phyloP scores from a whole-genome alignment of 768 basidiomycete genomes.

The Suillus lakei region DNA sequence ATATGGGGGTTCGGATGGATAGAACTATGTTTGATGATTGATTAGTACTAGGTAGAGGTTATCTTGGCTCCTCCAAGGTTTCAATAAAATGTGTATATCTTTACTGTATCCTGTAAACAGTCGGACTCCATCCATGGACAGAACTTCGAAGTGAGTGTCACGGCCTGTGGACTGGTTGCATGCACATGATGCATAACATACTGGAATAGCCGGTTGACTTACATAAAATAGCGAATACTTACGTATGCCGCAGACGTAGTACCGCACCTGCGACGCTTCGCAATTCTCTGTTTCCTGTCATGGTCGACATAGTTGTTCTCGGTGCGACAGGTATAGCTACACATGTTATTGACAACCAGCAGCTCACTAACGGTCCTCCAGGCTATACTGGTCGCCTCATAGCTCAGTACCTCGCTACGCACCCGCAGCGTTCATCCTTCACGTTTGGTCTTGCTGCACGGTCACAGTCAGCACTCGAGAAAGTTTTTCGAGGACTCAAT shows the following conservation, averaged over 20 bases:
- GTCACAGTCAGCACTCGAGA: constrained; percentile 63
- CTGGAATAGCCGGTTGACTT: neutral
- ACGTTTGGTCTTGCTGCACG: constrained; percentile 73
- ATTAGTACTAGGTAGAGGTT: neutral
- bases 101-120: neutral
- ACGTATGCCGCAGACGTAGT: neutral
- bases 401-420: constrained; percentile 64
- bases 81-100: neutral
- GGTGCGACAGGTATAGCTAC: constrained; percentile 62
- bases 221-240: neutral
- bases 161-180: neutral
- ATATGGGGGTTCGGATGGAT: constrained; percentile 89
- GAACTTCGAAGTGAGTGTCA: neutral
- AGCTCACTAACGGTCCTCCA: constrained; percentile 16
- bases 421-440: constrained; percentile 64
- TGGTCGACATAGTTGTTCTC: constrained; percentile 67
- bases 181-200: neutral
- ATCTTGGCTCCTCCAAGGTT: neutral
- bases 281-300: constrained; percentile 17
- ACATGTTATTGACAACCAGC: constrained; percentile 2
- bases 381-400: constrained; percentile 77
- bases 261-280: neutral
- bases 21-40: constrained; percentile 60
- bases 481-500: constrained; percentile 49
- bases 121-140: neutral